Evolutionary conservation across 352 stramenopile species (phyloP).

Genomic region (Phytopythium mirpurense): DNA sequence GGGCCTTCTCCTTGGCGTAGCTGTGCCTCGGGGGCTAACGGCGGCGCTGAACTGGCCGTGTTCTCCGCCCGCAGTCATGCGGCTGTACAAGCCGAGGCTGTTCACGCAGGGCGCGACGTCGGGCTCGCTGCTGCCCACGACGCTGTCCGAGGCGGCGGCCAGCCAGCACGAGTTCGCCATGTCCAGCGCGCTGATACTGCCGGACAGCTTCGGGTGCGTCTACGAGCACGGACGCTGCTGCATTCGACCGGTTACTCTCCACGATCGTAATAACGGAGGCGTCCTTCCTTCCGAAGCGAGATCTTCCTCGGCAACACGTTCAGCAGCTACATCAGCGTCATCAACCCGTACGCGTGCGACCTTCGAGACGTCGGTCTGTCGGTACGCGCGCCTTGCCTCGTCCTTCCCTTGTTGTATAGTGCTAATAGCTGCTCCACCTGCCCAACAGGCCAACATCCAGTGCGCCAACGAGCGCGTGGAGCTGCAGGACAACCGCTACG

Average conservation of each 20-base stretch:
- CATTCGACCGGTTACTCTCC: too few relatives aligned
- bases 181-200: constrained; percentile 86
- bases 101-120: constrained; percentile 49
- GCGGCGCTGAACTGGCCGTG: background rate
- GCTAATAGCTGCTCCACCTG: too few relatives aligned
- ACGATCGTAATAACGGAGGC: too few relatives aligned
- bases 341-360: constrained; percentile 85
- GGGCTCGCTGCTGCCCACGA: constrained; percentile 58
- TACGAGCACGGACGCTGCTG: background rate
- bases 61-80: constrained; percentile 61
- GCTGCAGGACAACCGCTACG: constrained; percentile 72
- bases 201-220: constrained; percentile 86
- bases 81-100: constrained; percentile 87
- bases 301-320: constrained; percentile 92
- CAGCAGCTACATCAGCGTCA: constrained; percentile 91
- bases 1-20: background rate
- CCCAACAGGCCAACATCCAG: constrained; percentile 69
- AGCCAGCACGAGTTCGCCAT: constrained; percentile 80
- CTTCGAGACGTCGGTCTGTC: constrained; percentile 71
- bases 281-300: constrained; percentile 38
- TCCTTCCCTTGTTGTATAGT: too few relatives aligned
- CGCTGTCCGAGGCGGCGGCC: constrained; percentile 33
- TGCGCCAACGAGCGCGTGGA: constrained; percentile 77
- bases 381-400: constrained; percentile 15
- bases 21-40: background rate